Percentiles rank a stretch among this genome's conserved stretches.
phyloP scores from a whole-genome alignment of 345 rosid genomes.

The Syzygium grande region DNA sequence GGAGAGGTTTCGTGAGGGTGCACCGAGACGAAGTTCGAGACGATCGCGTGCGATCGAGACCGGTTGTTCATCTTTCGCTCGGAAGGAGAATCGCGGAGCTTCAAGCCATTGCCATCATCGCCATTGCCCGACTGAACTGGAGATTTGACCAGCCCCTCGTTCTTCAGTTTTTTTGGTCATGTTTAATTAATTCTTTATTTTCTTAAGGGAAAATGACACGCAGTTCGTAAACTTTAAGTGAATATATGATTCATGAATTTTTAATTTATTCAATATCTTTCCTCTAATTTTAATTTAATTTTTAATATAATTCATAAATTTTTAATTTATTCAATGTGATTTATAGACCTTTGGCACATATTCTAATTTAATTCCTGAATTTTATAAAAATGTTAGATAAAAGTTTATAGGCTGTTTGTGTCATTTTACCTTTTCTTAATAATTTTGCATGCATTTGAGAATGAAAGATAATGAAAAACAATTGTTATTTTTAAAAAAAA shows the following conservation, averaged over 20 bases:
- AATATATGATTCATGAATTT: too few species aligned
- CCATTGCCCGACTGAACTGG: background rate
- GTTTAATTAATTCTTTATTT: too few species aligned
- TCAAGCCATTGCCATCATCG: background rate
- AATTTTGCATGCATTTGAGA: rapidly evolving
- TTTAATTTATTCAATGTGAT: too few species aligned
- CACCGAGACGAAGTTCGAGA: conserved; percentile 60
- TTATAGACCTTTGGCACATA: too few species aligned
- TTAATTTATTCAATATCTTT: too few species aligned
- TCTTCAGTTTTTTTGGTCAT: background rate
- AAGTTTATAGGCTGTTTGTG: too few species aligned
- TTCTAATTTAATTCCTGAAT: too few species aligned
- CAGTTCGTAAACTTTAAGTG: too few species aligned
- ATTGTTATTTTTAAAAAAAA: background rate
- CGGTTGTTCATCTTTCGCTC: conserved; percentile 4
- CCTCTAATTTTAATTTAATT: too few species aligned
- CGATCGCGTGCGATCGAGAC: conserved; percentile 38
- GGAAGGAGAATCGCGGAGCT: background rate
- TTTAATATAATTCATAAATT: too few species aligned
- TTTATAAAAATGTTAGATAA: too few species aligned
- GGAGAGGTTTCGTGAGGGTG: conserved; percentile 78
- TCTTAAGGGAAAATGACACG: background rate
- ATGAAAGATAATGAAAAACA: background rate
- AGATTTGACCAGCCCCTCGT: background rate
- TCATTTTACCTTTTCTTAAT: background rate